Evolutionary conservation across 768 basidiomycete genomes (phyloP).

Genomic region (Naganishia friedmannii): DNA sequence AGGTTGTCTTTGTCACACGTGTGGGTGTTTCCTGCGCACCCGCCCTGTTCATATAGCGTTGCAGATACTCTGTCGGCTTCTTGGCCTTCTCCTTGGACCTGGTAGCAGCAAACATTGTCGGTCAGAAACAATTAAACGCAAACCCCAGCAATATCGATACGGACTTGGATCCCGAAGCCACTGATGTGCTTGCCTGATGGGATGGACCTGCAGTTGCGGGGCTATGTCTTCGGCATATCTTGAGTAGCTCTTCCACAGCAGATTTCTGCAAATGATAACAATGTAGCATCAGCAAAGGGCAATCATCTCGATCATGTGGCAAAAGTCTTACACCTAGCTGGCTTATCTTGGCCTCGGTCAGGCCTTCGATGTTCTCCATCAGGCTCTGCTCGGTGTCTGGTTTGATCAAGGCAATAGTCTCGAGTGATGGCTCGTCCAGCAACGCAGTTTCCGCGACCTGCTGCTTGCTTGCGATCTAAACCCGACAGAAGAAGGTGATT

Average conservation of each 20-base stretch:
- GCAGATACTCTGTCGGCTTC: constrained; percentile 4
- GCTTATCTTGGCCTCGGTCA: constrained; percentile 41
- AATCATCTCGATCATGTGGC: neutral
- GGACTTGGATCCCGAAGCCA: neutral
- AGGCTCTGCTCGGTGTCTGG: constrained; percentile 39
- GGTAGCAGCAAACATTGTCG: too few species aligned
- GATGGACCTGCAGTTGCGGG: neutral
- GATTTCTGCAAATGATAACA: neutral
- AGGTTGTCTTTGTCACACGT: neutral
- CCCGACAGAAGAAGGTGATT: constrained; percentile 5
- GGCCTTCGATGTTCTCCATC: constrained; percentile 35
- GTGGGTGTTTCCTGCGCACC: constrained; percentile 19
- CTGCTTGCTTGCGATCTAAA: constrained; percentile 32
- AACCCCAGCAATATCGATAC: neutral
- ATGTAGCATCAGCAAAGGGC: neutral
- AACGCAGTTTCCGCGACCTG: constrained; percentile 33
- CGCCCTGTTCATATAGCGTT: neutral
- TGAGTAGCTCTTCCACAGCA: constrained; percentile 3
- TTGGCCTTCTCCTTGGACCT: constrained; percentile 2
- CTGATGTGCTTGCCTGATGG: neutral
- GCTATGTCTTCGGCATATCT: neutral
- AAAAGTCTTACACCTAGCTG: neutral
- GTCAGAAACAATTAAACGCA: neutral
- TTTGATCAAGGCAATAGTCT: constrained; percentile 44
- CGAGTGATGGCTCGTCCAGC: constrained; percentile 39